phyloP scores from a whole-genome alignment of 208 protist genomes.

The Wallacemonas sp. region DNA sequence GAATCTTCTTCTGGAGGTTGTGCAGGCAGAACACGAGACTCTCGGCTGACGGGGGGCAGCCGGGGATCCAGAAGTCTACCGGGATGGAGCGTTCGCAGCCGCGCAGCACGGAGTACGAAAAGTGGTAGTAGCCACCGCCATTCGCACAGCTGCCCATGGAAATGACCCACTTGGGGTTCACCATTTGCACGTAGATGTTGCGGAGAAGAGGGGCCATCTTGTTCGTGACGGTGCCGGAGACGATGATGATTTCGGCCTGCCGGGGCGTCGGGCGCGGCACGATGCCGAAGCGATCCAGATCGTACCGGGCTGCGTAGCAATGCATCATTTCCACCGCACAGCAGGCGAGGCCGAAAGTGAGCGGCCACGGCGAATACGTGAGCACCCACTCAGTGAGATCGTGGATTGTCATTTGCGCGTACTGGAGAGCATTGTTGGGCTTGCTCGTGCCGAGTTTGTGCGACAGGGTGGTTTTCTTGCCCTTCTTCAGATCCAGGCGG shows the following conservation, averaged over 20 bases:
- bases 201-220: conserved; percentile 99
- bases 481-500: conserved; percentile 86
- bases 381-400: conserved; percentile 89
- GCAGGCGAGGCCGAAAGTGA: conserved; percentile 98
- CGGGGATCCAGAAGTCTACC: conserved; percentile 99
- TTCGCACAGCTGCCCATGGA: conserved; percentile 98
- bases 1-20: conserved; percentile 92
- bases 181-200: conserved; percentile 98
- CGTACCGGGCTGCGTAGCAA: conserved; percentile 95
- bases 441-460: conserved; percentile 92
- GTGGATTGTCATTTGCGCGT: conserved; percentile 90
- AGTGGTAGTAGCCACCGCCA: conserved; percentile 99
- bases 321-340: conserved; percentile 99
- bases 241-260: conserved; percentile 98
- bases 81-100: conserved; percentile 97
- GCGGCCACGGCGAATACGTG: conserved; percentile 96
- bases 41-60: conserved; percentile 97
- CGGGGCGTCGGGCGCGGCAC: conserved; percentile 94
- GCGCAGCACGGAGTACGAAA: conserved; percentile 96
- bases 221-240: conserved; percentile 99
- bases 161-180: conserved; percentile 94
- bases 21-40: conserved; percentile 91
- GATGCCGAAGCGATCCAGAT: conserved; percentile 98
- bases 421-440: conserved; percentile 90
- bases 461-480: conserved; percentile 84